A percentile compares a stretch with the other conserved stretches of the same genome.
phyloP scores from a whole-genome alignment of 768 basidiomycete genomes.

The Boletus rubropictus region DNA sequence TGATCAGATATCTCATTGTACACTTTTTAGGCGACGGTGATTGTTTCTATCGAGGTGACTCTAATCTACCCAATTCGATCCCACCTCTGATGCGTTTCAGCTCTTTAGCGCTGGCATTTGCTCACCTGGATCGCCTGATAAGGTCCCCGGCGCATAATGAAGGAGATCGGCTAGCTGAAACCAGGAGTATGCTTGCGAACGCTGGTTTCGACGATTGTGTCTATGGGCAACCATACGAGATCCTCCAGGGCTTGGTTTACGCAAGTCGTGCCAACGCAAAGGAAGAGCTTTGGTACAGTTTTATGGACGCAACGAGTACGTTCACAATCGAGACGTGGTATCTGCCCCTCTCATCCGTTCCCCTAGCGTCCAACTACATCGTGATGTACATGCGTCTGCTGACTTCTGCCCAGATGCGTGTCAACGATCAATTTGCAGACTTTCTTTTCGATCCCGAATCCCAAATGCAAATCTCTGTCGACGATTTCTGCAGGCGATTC shows the following conservation, averaged over 20 bases:
- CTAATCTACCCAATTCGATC: background rate
- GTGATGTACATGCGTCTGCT: conserved; percentile 77
- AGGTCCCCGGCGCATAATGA: conserved; percentile 38
- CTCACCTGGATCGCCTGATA: conserved; percentile 71
- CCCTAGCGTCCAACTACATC: conserved; percentile 61
- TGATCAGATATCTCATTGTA: background rate
- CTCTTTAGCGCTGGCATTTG: conserved; percentile 68
- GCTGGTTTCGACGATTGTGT: conserved; percentile 64
- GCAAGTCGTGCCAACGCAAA: conserved; percentile 28
- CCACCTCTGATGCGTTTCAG: conserved; percentile 15
- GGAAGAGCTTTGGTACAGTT: conserved; percentile 36
- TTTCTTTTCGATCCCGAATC: conserved; percentile 79
- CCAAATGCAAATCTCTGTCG: conserved; percentile 47
- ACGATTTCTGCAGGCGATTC: conserved; percentile 67
- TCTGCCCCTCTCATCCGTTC: background rate
- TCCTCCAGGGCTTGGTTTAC: conserved; percentile 51
- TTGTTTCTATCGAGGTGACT: conserved; percentile 86
- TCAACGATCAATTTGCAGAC: conserved; percentile 48
- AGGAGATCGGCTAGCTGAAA: conserved; percentile 47
- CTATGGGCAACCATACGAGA: conserved; percentile 71
- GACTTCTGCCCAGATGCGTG: conserved; percentile 77
- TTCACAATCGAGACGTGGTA: background rate
- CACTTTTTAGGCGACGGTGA: conserved; percentile 69
- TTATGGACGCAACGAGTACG: conserved; percentile 50
- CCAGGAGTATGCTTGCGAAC: conserved; percentile 46